A percentile compares a stretch with the other conserved stretches of the same genome.
phyloP scores from a whole-genome alignment of 352 stramenopile genomes.

The Pythium dissotocum region DNA sequence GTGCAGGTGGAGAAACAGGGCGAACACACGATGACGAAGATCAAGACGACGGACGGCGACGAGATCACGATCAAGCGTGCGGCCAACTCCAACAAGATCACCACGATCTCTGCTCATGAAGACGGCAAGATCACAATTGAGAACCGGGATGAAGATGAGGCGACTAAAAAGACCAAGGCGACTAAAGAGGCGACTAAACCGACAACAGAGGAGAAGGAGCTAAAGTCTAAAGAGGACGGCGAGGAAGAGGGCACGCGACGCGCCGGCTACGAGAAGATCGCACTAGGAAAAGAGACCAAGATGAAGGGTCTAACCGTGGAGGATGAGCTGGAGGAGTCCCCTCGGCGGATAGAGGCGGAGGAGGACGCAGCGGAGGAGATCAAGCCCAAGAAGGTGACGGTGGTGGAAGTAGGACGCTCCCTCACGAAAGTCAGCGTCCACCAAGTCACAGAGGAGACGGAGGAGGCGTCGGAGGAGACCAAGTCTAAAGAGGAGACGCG shows the following conservation, averaged over 20 bases:
- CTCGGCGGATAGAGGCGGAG: constrained; percentile 8
- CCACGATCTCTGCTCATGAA: constrained; percentile 67
- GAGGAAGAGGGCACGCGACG: constrained; percentile 5
- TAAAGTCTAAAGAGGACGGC: not conserved
- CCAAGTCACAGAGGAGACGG: constrained; percentile 26
- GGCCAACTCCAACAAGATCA: constrained; percentile 63
- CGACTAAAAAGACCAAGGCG: constrained; percentile 12
- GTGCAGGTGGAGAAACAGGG: constrained; percentile 32
- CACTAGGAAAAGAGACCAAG: constrained; percentile 8
- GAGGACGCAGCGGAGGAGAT: constrained; percentile 8
- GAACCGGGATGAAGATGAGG: constrained; percentile 30
- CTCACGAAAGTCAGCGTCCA: constrained; percentile 45
- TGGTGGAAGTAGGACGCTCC: constrained; percentile 41
- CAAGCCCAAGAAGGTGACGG: constrained; percentile 42
- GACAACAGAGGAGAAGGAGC: constrained; percentile 10
- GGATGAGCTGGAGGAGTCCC: constrained; percentile 4
- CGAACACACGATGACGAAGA: constrained; percentile 54
- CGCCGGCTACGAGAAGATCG: constrained; percentile 26
- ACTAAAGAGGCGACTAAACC: constrained; percentile 1
- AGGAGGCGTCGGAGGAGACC: constrained; percentile 13
- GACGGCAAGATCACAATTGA: constrained; percentile 80
- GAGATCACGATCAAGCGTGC: constrained; percentile 79
- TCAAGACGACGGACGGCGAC: constrained; percentile 75
- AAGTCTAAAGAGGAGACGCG: not conserved
- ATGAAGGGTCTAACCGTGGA: not conserved